Base-by-base conservation (phyloP, 1,284 basidiomycete species). In the Tilletia walkeri region DNA sequence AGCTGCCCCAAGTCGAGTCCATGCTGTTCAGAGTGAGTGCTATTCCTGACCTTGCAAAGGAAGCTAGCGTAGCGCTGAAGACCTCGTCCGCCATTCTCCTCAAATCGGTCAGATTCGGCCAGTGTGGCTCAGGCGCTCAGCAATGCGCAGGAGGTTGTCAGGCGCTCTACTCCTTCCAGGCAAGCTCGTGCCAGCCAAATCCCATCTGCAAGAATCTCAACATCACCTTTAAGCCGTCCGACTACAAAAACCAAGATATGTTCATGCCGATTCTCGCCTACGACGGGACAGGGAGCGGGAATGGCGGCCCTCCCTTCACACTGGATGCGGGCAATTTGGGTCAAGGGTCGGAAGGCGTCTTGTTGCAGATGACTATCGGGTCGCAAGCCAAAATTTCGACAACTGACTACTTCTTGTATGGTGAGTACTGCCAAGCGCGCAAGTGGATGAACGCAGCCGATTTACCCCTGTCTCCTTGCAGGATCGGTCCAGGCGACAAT, bases 81-180 rank as follows among this genome's bases (percentile, higher is more conserved):
- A 45, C 41, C 41, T 45, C 24, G 24, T 30, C 41, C 41, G 41
- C 14, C 3, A 10, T 63, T 4, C 36, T 38, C 30, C 7, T 39
- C 2, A 4, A 24, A 70, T 67, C 3, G 50, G 70, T 67, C 2
- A 56, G 70, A 36, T 74, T 73, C 68, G 75, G 75, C 65, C 74
- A 68, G 69, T 82, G 80, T 53, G 80, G 80, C 6, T 70, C 72
- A 0, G 80, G 80, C 12, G 73, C 80, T 2, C 70, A 70, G 73
- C 77, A 80, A 34, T 80, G 80, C 69, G 77, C 75, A 14, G 69
- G 74, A n/a, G 81, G 81, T n/a, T 82, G 81, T 56, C 70, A 81
- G 24, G 76, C 81, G 0, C 30, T 76, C 71, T 67, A 48, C 30
- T 80, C 79, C 66, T 71, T 72, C 68, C 71, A 72, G 49, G 47